Evolutionary conservation across 2,329 filamentous ascomycete genomes (phyloP), one percentile per base, ranked within the genome.

Genomic region (Sporothrix inflata): DNA sequence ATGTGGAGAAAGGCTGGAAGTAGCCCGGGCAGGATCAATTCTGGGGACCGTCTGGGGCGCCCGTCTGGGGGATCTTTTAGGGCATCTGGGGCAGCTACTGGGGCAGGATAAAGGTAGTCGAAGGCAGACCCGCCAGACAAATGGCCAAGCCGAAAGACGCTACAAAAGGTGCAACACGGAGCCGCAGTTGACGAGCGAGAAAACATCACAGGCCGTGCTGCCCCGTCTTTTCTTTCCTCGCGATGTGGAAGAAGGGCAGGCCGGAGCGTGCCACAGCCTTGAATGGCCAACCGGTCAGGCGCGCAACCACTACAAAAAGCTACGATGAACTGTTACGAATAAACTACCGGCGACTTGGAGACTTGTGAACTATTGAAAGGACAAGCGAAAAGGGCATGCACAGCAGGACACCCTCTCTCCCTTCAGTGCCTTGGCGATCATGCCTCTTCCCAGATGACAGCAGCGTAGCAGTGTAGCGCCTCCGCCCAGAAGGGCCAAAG

Each of bases 361-460:
- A 12, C 51, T 21, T 6, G 47, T 6, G 27, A 55, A 55, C 55
- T 40, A n/a, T 61, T 61, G 55, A 61, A 61, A 61, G 4, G n/a
- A n/a, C n/a, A 61, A 61, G 27, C 16, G 8, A 61, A 40, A 61
- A 40, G 51, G 51, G 24, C n/a, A n/a, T n/a, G 16, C 51, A 19
- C 11, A 34, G 30, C 24, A 27, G 21, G 21, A 24, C 11, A 27
- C 24, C 51, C 14, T 16, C 16, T 30, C 11, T 55, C 53, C 53
- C 24, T 55, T 55, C 24, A 30, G 53, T 30, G 53, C 53, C 53
- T 55, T 55, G 53, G 53, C 53, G 24, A 55, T 55, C 53, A 55
- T 55, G 53, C 24, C 53, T 55, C 5, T 24, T 30, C 12, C 14
- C 30, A 30, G 53, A 55, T 24, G 16, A 24, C 9, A 11, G 24